phyloP scores from a whole-genome alignment of 1,284 basidiomycete genomes.

The Boletellus deceptivus region DNA sequence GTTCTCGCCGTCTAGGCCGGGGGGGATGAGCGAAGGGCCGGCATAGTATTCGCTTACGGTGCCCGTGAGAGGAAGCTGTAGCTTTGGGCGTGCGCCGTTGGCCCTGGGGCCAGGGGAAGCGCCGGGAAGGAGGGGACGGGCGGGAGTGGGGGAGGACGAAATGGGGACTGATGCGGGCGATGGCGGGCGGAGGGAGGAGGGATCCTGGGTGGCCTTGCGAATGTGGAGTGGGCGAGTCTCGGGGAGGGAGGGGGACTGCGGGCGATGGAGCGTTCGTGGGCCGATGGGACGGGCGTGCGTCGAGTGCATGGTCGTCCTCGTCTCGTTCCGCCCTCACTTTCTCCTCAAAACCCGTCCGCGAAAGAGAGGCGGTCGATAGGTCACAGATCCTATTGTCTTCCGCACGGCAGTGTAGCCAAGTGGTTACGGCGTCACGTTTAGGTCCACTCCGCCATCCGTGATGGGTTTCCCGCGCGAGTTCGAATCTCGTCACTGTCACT shows the following conservation, averaged over 20 bases:
- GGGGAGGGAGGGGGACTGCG: constrained; percentile 47
- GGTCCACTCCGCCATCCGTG: constrained; percentile 44
- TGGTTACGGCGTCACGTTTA: constrained; percentile 64
- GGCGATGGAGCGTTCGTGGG: constrained; percentile 48
- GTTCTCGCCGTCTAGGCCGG: constrained; percentile 38
- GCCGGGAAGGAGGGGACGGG: constrained; percentile 31
- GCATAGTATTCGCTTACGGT: constrained; percentile 32
- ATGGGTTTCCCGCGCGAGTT: constrained; percentile 62
- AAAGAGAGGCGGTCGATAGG: not conserved
- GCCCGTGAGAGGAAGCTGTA: constrained; percentile 30
- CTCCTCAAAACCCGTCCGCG: constrained; percentile 12
- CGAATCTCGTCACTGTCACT: constrained; percentile 61
- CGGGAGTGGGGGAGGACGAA: constrained; percentile 35
- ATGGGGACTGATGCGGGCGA: constrained; percentile 34
- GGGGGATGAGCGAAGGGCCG: constrained; percentile 31
- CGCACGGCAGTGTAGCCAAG: constrained; percentile 56
- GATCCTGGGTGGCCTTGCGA: constrained; percentile 36
- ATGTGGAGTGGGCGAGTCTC: constrained; percentile 42
- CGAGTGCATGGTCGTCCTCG: constrained; percentile 38
- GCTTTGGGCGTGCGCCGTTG: constrained; percentile 31
- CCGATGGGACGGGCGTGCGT: constrained; percentile 51
- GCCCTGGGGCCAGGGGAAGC: constrained; percentile 14
- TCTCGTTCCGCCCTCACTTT: not conserved
- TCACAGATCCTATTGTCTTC: not conserved
- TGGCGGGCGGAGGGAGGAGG: constrained; percentile 35